Conservation (phyloP, 2,329 filamentous ascomycete genomes). For the Metarhizium humberi region DNA sequence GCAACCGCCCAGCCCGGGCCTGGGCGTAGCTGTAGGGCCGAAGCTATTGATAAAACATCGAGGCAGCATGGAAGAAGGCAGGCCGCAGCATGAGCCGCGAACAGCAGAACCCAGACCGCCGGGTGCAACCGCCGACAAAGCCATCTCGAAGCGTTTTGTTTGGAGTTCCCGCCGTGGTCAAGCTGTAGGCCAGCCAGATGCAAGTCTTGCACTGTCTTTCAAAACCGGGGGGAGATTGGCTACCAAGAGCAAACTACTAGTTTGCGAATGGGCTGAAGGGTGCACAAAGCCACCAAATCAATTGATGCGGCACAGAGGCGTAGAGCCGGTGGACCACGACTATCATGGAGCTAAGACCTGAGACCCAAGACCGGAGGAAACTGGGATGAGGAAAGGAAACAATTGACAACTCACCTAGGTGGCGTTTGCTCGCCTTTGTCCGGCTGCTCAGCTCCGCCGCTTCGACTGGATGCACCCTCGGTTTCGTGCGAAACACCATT, state of each 20-base stretch:
- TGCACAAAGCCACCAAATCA: neutral
- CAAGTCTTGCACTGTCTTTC: neutral
- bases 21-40: neutral
- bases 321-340: neutral
- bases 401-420: conserved; percentile 4
- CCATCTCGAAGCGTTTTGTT: neutral
- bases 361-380: neutral
- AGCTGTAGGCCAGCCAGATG: neutral
- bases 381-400: neutral
- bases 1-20: neutral
- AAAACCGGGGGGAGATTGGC: neutral
- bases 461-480: neutral
- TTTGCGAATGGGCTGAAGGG: neutral
- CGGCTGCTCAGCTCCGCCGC: neutral
- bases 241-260: neutral
- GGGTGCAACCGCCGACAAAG: neutral
- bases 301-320: neutral
- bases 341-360: neutral
- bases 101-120: neutral
- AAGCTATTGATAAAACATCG: too few species aligned
- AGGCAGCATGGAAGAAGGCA: too few species aligned
- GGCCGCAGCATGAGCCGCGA: too few species aligned
- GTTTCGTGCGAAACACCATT: neutral
- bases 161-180: neutral
- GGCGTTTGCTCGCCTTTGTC: conserved; percentile 1